These are phyloP conservation scores for Gentiana straminea DNA, from an alignment of 257 asterid genomes.

Conservation along the genomic window DNA sequence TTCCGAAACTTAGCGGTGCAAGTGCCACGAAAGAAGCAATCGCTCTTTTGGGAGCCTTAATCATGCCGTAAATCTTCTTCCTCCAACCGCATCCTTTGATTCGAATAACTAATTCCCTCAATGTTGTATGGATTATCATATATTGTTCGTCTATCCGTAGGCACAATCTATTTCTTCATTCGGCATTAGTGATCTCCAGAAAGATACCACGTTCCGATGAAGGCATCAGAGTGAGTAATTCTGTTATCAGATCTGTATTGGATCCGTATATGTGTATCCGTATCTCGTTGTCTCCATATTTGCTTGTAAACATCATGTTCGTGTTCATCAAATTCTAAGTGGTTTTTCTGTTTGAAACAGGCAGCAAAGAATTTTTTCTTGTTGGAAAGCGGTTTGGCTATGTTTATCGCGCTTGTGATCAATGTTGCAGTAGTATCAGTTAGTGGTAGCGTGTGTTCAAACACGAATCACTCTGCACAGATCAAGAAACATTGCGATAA, in stretches of 20 bases:
- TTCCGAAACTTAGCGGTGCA: slow-evolving; percentile 62
- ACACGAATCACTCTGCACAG: slow-evolving; percentile 34
- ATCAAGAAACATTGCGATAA: slow-evolving; percentile 47
- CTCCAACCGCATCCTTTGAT: not conserved
- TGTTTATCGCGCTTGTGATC: slow-evolving; percentile 64
- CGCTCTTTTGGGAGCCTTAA: slow-evolving; percentile 90
- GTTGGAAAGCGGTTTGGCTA: slow-evolving; percentile 71
- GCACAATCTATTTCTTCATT: slow-evolving; percentile 94
- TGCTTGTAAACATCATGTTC: not conserved
- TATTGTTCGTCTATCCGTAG: slow-evolving; percentile 21
- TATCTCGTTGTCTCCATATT: not conserved
- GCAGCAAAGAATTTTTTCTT: slow-evolving; percentile 10
- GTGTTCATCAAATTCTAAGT: not conserved
- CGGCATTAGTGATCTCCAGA: slow-evolving; percentile 86
- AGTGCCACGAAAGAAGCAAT: slow-evolving; percentile 78
- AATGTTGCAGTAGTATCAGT: slow-evolving; percentile 78
- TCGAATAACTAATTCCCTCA: not conserved
- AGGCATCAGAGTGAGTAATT: slow-evolving; percentile 47
- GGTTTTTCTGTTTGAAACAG: not conserved
- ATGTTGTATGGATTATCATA: not conserved
- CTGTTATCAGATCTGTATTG: not conserved
- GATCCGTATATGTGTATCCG: not conserved
- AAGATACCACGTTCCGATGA: slow-evolving; percentile 63
- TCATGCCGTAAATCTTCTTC: slow-evolving; percentile 68
- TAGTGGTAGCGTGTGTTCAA: slow-evolving; percentile 76